Evolutionary conservation across 345 rosid species (phyloP), one percentile per base, ranked within the genome.

Genomic region (Citrus mangshanensis): DNA sequence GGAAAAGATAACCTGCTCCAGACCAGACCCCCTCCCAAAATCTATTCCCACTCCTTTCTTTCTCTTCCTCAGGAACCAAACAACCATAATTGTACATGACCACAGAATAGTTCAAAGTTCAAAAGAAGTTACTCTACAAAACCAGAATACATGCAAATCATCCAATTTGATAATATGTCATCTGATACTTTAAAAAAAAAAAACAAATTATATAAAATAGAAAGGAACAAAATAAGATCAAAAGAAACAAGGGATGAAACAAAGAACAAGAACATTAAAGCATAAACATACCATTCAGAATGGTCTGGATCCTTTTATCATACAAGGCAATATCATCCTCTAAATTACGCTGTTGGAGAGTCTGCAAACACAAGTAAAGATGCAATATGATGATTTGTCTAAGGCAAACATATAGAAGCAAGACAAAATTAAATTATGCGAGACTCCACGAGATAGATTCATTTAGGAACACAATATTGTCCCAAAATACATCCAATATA

Each of bases 321-420:
- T 87, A 90, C 72, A 80, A 70, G 69, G 93, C 93, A 86, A 94
- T 89, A 80, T 89, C 91, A 69, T 91, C 95, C 80, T 89, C 90
- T 24, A 93, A 83, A 32, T 76, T 28, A 18, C 96, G 88, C n/a
- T 75, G 95, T 84, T 90, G 89, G 74, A 83, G 82, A 81, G 84
- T 83, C 98, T 94, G 93, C 77, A 87, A 56, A 42, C 67, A 77
- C 28, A 76, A 38, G 37, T 40, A 61, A 34, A 56, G 24, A 68
- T 65, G 21, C 27, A 60, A 58, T 35, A 46, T 74, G 72, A 63
- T 62, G 60, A 38, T 76, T 67, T 12, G 54, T 19, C 30, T 38
- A 64, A 73, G n/a, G 21, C 37, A 63, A 46, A 54, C n/a, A 56
- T 56, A 49, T 38, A 24, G 54, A 37, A 71, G 68, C 18, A 73